These are phyloP conservation scores for Protostelium mycophagum DNA, from an alignment of 78 protist genomes.

Conservation along the genomic window DNA sequence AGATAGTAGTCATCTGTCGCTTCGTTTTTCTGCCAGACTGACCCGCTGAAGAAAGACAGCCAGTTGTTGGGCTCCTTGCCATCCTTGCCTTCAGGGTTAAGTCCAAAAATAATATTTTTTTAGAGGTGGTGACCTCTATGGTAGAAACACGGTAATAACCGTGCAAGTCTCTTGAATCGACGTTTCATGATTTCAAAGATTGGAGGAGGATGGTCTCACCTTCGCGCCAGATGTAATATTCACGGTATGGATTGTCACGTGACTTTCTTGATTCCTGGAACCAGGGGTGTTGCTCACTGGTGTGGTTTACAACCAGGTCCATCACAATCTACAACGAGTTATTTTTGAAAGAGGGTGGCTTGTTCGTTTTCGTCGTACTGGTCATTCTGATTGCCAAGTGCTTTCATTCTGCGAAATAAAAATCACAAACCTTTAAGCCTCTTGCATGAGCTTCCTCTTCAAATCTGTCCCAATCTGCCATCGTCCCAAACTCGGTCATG, in stretches of 20 bases:
- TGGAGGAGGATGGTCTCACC: no score
- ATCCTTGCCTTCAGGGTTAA: not conserved
- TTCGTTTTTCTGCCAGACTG: slow-evolving; percentile 50
- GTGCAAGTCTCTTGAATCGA: no score
- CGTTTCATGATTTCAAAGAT: slow-evolving; percentile 34
- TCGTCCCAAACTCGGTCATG: slow-evolving; percentile 71
- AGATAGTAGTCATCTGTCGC: slow-evolving; percentile 63
- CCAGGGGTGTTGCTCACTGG: slow-evolving; percentile 75
- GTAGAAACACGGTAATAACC: slow-evolving; percentile 64
- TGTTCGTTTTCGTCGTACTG: no score
- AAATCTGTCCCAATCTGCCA: slow-evolving; percentile 57
- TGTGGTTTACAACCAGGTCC: slow-evolving; percentile 73
- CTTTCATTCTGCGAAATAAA: not conserved
- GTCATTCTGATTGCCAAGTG: no score
- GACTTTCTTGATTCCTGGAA: slow-evolving; percentile 59
- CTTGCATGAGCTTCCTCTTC: slow-evolving; percentile 61
- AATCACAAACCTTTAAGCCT: slow-evolving; percentile 47
- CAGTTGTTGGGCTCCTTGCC: not conserved
- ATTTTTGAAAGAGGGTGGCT: no score
- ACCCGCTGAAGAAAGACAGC: not conserved
- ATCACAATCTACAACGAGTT: not conserved
- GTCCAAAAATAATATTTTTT: not conserved
- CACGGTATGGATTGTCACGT: slow-evolving; percentile 47
- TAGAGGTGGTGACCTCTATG: slow-evolving; percentile 65
- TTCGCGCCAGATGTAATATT: slow-evolving; percentile 74